Evolutionary conservation across 2,329 filamentous ascomycete species (phyloP).

Genomic region (Lizonia empirigonia): DNA sequence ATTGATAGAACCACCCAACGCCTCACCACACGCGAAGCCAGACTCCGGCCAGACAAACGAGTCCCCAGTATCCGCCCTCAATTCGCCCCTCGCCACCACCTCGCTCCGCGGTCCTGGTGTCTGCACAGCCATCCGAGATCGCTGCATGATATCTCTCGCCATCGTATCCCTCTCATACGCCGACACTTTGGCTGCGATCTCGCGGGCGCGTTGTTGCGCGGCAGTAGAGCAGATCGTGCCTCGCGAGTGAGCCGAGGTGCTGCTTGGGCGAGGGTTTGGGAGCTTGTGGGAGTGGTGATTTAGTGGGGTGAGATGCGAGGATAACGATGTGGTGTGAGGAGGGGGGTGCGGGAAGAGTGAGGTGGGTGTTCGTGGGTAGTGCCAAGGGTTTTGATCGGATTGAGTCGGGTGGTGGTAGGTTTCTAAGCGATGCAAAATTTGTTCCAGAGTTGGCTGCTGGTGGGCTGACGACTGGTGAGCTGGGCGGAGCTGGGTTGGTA

Average conservation of each 20-base stretch:
- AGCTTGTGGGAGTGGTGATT: too few species aligned
- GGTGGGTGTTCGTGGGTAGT: background rate
- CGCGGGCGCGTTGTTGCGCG: background rate
- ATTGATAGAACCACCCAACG: too few species aligned
- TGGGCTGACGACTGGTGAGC: background rate
- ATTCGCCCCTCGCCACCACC: too few species aligned
- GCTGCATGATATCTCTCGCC: background rate
- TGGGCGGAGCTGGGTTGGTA: background rate
- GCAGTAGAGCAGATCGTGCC: constrained; percentile 1
- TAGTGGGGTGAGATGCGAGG: too few species aligned
- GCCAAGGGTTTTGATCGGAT: background rate
- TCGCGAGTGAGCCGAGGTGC: background rate
- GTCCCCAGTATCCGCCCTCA: too few species aligned
- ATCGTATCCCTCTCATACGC: background rate
- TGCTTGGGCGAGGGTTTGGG: background rate
- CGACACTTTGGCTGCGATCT: background rate
- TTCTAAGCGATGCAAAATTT: too few species aligned
- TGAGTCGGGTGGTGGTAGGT: background rate
- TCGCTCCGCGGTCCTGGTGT: too few species aligned
- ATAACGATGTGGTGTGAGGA: too few species aligned
- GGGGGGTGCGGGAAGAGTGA: background rate
- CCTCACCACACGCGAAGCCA: too few species aligned
- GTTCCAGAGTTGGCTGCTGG: background rate
- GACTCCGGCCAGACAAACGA: too few species aligned
- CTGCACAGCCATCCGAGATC: too few species aligned